phyloP scores from a whole-genome alignment of 208 protist species.

The Phytomonas sp. region DNA sequence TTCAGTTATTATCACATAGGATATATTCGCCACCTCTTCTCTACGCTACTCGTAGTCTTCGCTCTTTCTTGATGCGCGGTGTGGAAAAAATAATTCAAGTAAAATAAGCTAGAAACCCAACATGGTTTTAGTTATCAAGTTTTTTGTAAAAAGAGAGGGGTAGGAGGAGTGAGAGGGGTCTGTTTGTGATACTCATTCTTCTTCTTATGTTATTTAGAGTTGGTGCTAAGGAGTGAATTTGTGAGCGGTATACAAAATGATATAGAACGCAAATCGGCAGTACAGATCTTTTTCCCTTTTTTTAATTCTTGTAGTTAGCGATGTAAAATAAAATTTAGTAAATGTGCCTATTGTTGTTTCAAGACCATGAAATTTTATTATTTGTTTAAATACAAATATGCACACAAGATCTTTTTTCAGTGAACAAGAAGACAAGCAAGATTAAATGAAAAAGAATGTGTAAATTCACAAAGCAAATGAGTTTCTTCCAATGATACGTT shows the following conservation, averaged over 20 bases:
- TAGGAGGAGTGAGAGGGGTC: not conserved
- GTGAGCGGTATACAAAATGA: not conserved
- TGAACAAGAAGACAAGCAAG: not conserved
- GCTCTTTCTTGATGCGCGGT: not conserved
- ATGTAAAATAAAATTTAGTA: constrained; percentile 5
- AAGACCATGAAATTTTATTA: not conserved
- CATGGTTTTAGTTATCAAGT: not conserved
- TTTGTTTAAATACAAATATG: constrained; percentile 2
- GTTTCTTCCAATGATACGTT: not conserved
- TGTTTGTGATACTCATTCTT: not conserved
- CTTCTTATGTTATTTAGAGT: not conserved
- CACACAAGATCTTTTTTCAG: not conserved
- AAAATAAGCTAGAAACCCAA: not conserved
- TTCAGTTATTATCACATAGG: not conserved
- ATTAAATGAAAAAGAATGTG: not conserved
- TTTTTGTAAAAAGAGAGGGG: not conserved
- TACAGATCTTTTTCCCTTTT: constrained; percentile 10
- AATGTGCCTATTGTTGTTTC: constrained; percentile 6
- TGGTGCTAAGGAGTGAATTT: not conserved
- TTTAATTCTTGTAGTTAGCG: not conserved
- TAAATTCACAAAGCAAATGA: not conserved
- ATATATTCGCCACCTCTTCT: not conserved
- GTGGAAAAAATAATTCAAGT: no score
- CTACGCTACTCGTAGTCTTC: not conserved
- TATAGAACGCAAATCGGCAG: not conserved